Evolutionary conservation across 2,329 filamentous ascomycete species (phyloP), one percentile per base, ranked within the genome.

Genomic region (Cordyceps militaris): DNA sequence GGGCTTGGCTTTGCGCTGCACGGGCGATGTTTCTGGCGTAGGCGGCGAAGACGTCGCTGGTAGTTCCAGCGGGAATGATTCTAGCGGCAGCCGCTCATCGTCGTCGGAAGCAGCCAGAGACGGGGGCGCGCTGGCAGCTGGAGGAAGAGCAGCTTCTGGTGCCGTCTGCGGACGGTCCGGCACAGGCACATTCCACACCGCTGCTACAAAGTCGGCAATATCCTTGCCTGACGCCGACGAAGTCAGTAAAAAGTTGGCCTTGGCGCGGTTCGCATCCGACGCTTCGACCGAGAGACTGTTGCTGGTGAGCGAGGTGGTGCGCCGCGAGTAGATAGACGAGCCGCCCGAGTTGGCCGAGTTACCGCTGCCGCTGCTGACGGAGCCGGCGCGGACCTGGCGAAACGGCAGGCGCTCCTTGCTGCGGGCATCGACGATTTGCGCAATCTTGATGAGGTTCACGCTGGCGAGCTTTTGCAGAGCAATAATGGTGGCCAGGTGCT

Each of bases 381-480:
- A 69, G 19, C 62, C 64, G 0, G 73, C 73, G 4, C 72, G 69
- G n/a, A 75, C 63, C 42, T 76, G 71, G 2, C 67, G 74, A 58
- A 76, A 75, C 0, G 71, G 71, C 1, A 69, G 63, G 5, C 67
- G 62, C 8, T 74, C 70, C 24, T 68, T 68, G 60, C 69, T 71
- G 16, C 72, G 71, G 10, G 76, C 66, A 59, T 79, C 73, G 10
- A 85, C 66, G 36, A 86, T 77, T 11, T 81, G 81, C 3, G 80
- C 81, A 6, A 86, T 75, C 65, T 82, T 84, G 69, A 86, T 73
- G 23, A 82, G 65, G 34, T 82, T 76, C 1, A 73, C 70, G 2
- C 84, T 83, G 5, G 84, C 73, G 5, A 86, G 72, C 53, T 75
- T 76, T 61, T 84, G 83, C 5, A 87, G 68, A 0, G 82, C 81